Evolutionary conservation across 148 eudicot species (phyloP), one percentile per base, ranked within the genome.

Genomic region (Chenopodium album): DNA sequence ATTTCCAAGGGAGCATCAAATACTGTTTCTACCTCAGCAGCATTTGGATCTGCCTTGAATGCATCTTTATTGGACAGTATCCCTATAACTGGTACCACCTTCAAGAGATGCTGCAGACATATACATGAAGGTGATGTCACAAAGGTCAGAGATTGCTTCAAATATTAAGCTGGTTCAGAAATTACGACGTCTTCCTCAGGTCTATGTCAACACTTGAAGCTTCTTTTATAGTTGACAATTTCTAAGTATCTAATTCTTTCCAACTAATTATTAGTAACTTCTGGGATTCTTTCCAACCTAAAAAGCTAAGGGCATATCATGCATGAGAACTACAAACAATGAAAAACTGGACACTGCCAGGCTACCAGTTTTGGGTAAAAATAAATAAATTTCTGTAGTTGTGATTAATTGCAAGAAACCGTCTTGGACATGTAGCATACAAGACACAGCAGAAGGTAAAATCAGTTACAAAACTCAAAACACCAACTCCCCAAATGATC

Each of bases 1-100:
- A 92, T 93, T 78, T 93, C 95, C 89, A 95, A 87, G 29, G 98
- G 98, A 64, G 92, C 96, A 80, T 95, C 97, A 81, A 95, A 95
- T 29, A 95, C 85, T 56, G 86, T 85, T 79, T 95, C 98, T 28
- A 95, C 98, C 82, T 95, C 98, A 7, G 84, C 93, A 66, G 81
- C 77, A 80, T 93, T 90, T 59, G 86, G 96, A 79, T 80, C 69
- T 22, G 96, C 94, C 46, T 80, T 86, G 82, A 93, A 95, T 62
- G 88, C 90, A 23, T 83, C 84, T 77, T 78, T 91, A 74, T 89
- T 85, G 70, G 89, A 79, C n/a, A 95, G 85, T 71, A 88, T 83
- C 11, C 86, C 88, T 64, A 88, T 83, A 81, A 88, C 88, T 5
- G 88, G 90, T 72, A 88, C 81, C 31, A 88, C 90, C 59, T 81